phyloP scores from a whole-genome alignment of 306 rosid species.

The Cucumis melo region DNA sequence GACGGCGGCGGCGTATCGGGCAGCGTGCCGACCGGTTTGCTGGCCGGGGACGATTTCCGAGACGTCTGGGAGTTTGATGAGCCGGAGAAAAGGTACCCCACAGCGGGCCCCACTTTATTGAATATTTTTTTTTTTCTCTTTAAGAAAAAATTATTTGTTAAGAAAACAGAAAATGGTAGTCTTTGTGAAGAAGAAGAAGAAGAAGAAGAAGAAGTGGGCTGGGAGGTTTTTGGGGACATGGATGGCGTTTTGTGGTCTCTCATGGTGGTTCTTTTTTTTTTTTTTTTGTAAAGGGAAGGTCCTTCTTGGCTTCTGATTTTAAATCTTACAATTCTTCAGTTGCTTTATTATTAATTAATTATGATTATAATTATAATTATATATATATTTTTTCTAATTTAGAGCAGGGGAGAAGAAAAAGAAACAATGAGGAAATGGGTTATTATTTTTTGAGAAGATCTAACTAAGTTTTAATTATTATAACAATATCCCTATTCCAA shows the following conservation, averaged over 20 bases:
- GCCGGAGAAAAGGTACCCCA: slow-evolving; percentile 69
- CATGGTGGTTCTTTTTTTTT: background rate
- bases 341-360: background rate
- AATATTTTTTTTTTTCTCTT: background rate
- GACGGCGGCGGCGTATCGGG: slow-evolving; percentile 11
- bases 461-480: background rate
- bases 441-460: background rate
- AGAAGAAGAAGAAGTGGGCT: no score
- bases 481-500: background rate
- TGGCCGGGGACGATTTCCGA: slow-evolving; percentile 24
- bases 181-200: no score
- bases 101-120: slow-evolving; percentile 80
- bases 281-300: background rate
- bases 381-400: background rate
- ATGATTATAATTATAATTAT: background rate
- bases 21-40: slow-evolving; percentile 33
- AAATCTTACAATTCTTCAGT: background rate
- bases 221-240: slow-evolving; percentile 6
- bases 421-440: background rate
- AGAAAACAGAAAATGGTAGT: background rate
- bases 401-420: background rate
- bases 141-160: no score
- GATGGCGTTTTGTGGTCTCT: background rate
- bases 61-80: slow-evolving; percentile 40
- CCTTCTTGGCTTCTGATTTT: background rate